Conservation (phyloP, 257 asterid genomes). For the Solanum appendiculatum region DNA sequence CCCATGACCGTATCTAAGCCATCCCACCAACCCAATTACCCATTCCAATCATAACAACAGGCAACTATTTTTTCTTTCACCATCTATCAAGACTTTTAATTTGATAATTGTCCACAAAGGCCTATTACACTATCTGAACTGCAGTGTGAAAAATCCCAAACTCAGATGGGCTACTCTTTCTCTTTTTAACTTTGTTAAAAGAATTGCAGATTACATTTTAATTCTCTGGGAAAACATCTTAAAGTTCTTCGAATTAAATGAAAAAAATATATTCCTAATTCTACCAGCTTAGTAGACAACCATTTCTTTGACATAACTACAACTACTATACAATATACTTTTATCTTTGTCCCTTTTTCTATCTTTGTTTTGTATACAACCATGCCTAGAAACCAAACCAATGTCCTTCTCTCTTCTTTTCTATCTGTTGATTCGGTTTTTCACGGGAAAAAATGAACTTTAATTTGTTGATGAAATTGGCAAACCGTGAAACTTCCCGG, state of each 20-base stretch:
- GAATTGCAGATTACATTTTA: not conserved
- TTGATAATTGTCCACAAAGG: not conserved
- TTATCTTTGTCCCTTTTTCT: not conserved
- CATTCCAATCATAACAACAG: not conserved
- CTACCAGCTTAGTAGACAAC: not conserved
- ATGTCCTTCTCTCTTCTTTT: not conserved
- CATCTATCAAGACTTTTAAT: not conserved
- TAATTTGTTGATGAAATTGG: not conserved
- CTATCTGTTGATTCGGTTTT: not conserved
- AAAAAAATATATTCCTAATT: not conserved
- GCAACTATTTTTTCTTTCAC: not conserved
- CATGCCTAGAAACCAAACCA: not conserved
- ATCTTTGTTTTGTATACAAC: not conserved
- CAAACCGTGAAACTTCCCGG: constrained; percentile 6
- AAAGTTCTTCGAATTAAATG: not conserved
- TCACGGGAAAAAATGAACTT: not conserved
- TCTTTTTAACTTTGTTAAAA: not conserved
- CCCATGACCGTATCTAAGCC: not conserved
- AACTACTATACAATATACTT: not conserved
- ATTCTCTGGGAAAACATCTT: not conserved
- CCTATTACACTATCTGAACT: not conserved
- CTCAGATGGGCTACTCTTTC: not conserved
- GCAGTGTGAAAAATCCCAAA: not conserved
- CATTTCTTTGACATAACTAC: not conserved
- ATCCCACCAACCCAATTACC: not conserved